Conservation (phyloP, 495 filamentous ascomycete species). For the Tuber aestivum region DNA sequence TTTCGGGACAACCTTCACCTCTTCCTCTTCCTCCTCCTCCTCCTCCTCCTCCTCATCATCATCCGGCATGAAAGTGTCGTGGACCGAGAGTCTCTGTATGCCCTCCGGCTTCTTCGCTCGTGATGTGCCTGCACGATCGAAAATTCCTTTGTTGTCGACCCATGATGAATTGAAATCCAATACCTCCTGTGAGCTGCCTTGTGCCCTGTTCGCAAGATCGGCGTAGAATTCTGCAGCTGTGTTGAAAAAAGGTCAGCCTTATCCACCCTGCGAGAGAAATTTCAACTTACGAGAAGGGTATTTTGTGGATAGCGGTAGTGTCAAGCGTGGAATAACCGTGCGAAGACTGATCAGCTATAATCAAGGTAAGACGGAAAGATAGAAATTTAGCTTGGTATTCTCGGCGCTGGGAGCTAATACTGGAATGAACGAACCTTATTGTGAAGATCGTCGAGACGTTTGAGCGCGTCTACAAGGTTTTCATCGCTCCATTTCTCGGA, state of each 20-base stretch:
- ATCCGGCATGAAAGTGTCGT: slow-evolving; percentile 36
- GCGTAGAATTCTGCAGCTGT: slow-evolving; percentile 37
- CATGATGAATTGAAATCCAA: slow-evolving; percentile 32
- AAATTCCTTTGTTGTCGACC: slow-evolving; percentile 23
- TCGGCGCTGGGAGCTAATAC: neutral
- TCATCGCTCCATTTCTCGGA: slow-evolving; percentile 35
- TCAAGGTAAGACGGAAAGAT: neutral
- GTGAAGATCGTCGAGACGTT: slow-evolving; percentile 38
- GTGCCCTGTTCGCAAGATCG: slow-evolving; percentile 35
- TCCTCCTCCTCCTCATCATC: slow-evolving; percentile 21
- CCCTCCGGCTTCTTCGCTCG: slow-evolving; percentile 16
- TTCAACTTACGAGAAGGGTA: slow-evolving; percentile 34
- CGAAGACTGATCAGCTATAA: slow-evolving; percentile 37
- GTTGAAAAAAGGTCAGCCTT: neutral
- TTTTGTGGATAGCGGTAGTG: slow-evolving; percentile 24
- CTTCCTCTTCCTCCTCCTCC: slow-evolving; percentile 16
- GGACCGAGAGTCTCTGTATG: slow-evolving; percentile 25
- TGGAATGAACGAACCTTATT: slow-evolving; percentile 21
- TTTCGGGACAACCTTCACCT: slow-evolving; percentile 17
- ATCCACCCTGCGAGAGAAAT: neutral
- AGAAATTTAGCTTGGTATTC: slow-evolving; percentile 1
- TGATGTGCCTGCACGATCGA: slow-evolving; percentile 28
- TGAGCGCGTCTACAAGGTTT: slow-evolving; percentile 37
- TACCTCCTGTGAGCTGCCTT: slow-evolving; percentile 34
- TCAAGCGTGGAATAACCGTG: slow-evolving; percentile 37